phyloP scores from a whole-genome alignment of 805 yeast genomes.

The Candida glaebosa region DNA sequence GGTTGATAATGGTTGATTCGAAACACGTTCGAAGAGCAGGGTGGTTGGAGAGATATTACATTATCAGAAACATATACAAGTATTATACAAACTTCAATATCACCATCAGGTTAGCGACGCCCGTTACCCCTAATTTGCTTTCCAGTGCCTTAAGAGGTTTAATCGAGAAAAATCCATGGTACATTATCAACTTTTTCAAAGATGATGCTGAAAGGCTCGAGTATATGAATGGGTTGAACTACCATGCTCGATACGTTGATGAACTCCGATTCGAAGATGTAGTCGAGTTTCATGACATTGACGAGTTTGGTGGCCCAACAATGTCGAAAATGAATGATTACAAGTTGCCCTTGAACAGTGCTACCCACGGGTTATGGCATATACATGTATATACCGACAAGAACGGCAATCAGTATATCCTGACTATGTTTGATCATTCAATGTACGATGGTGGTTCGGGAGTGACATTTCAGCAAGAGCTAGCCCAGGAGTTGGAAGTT shows the following conservation, averaged over 20 bases:
- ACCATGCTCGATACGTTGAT: constrained; percentile 12
- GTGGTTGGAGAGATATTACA: constrained; percentile 20
- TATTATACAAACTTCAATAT: constrained; percentile 20
- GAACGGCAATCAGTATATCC: constrained; percentile 11
- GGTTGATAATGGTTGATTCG: neutral
- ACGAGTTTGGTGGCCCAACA: constrained; percentile 11
- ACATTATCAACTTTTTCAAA: constrained; percentile 17
- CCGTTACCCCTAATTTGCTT: constrained; percentile 8
- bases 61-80: constrained; percentile 16
- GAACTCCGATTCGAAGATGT: constrained; percentile 16
- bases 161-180: constrained; percentile 13
- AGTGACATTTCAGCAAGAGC: constrained; percentile 23
- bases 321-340: constrained; percentile 10
- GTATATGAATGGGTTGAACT: constrained; percentile 10
- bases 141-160: constrained; percentile 14
- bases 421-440: constrained; percentile 23
- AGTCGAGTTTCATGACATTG: constrained; percentile 10
- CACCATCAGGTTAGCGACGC: constrained; percentile 15
- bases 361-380: constrained; percentile 19
- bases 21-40: constrained; percentile 12
- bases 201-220: constrained; percentile 8
- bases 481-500: constrained; percentile 13
- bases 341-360: constrained; percentile 7
- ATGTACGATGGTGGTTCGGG: constrained; percentile 31
- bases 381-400: constrained; percentile 13